Evolutionary conservation across 371 early-diverging fungal genomes (phyloP).

Genomic region (Mucor velutinosus): DNA sequence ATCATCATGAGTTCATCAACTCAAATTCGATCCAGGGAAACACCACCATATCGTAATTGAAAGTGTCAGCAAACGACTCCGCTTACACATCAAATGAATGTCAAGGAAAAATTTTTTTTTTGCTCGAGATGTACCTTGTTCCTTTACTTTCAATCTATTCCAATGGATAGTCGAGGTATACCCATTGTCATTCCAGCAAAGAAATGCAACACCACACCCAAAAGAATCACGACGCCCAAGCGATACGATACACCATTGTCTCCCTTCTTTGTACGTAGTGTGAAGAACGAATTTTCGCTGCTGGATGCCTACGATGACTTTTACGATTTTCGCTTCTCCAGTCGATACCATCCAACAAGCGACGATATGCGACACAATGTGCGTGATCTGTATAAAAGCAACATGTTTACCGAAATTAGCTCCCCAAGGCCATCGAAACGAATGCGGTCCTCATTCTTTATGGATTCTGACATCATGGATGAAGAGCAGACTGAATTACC

Average conservation of each 20-base stretch:
- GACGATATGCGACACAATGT: background rate
- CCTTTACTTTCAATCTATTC: background rate
- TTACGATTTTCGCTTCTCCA: conserved; percentile 19
- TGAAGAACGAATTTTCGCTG: conserved; percentile 16
- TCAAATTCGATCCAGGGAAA: background rate
- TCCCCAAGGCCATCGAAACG: background rate
- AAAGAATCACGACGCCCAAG: conserved; percentile 2
- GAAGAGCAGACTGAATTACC: background rate
- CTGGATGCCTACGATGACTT: conserved; percentile 29
- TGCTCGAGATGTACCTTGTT: background rate
- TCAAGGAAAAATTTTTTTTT: background rate
- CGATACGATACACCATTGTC: conserved; percentile 1
- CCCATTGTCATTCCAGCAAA: conserved; percentile 20
- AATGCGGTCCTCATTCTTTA: background rate
- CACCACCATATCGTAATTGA: too few species aligned
- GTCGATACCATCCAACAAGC: conserved; percentile 11
- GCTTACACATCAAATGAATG: background rate
- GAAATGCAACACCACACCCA: conserved; percentile 5
- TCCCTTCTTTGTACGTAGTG: background rate
- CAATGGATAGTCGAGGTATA: conserved; percentile 31
- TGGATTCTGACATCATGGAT: background rate
- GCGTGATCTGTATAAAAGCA: conserved; percentile 9
- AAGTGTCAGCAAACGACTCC: background rate
- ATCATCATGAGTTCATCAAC: background rate
- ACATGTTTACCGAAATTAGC: background rate